These are phyloP conservation scores for Rhexocercosporidium sp. DNA, from an alignment of 2,329 filamentous ascomycete genomes.

Conservation along the genomic window DNA sequence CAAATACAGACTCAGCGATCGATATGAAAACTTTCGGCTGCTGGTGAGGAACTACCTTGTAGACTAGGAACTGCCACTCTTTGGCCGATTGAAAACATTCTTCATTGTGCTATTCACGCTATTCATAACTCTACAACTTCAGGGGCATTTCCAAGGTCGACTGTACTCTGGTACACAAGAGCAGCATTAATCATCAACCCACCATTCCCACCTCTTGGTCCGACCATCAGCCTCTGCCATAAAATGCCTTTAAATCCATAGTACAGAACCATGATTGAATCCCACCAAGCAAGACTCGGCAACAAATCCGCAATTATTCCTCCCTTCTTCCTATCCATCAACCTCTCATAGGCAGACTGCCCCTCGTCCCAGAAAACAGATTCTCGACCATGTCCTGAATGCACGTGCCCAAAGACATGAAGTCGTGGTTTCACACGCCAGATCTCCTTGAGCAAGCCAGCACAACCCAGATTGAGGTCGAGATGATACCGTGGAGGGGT, in stretches of 20 bases:
- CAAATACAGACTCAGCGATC: too few species aligned
- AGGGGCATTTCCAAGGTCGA: slow-evolving; percentile 51
- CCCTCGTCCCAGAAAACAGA: slow-evolving; percentile 66
- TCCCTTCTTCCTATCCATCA: slow-evolving; percentile 39
- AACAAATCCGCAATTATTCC: slow-evolving; percentile 43
- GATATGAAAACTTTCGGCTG: too few species aligned
- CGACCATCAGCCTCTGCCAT: slow-evolving; percentile 59
- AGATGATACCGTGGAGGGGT: slow-evolving; percentile 64
- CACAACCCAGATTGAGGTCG: slow-evolving; percentile 59
- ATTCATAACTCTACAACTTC: slow-evolving; percentile 41
- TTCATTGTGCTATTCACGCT: background rate
- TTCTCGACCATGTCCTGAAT: slow-evolving; percentile 64
- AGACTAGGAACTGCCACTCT: too few species aligned
- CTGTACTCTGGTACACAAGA: slow-evolving; percentile 54
- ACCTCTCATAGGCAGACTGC: slow-evolving; percentile 48
- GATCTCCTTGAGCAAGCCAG: slow-evolving; percentile 60
- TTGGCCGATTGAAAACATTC: too few species aligned
- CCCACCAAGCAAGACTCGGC: slow-evolving; percentile 50
- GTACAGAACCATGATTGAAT: slow-evolving; percentile 54
- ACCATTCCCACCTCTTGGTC: slow-evolving; percentile 54
- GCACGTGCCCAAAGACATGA: slow-evolving; percentile 72
- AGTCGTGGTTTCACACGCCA: slow-evolving; percentile 63
- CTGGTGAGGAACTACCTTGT: background rate
- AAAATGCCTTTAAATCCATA: slow-evolving; percentile 60
- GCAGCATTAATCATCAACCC: slow-evolving; percentile 67